Percentiles rank a stretch among this genome's conserved stretches.
phyloP scores from a whole-genome alignment of 2,329 filamentous ascomycete species.

The Neoarthrinium moseri region DNA sequence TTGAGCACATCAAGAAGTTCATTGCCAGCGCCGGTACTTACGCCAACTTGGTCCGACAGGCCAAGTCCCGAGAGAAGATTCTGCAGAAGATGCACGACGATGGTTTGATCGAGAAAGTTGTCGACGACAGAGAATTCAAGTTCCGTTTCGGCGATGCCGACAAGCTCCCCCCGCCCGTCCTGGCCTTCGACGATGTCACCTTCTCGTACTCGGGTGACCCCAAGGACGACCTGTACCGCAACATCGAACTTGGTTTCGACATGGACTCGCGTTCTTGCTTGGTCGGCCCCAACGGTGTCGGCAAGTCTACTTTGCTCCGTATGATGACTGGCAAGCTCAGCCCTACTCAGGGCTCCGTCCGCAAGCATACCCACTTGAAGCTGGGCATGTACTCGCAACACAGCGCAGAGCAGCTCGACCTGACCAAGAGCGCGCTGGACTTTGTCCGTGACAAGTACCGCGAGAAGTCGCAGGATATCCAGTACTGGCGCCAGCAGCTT shows the following conservation, averaged over 20 bases:
- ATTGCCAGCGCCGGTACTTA: constrained; percentile 99
- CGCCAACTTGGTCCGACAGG: constrained; percentile 97
- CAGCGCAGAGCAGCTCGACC: constrained; percentile 95
- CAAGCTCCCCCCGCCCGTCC: constrained; percentile 95
- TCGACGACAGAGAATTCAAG: constrained; percentile 83
- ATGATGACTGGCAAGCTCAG: constrained; percentile 96
- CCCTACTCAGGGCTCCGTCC: constrained; percentile 77
- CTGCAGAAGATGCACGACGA: constrained; percentile 99
- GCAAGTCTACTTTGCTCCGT: constrained; percentile 93
- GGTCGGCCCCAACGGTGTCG: constrained; percentile 97
- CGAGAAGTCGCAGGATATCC: constrained; percentile 90
- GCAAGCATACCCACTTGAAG: constrained; percentile 96
- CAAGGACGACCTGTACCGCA: constrained; percentile 91
- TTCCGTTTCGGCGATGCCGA: constrained; percentile 99
- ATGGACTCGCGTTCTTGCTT: constrained; percentile 98
- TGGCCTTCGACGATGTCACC: constrained; percentile 95
- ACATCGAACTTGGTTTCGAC: constrained; percentile 97
- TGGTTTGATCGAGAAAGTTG: constrained; percentile 92
- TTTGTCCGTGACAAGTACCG: constrained; percentile 96
- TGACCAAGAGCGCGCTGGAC: constrained; percentile 96
- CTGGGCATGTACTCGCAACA: constrained; percentile 98
- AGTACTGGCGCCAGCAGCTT: constrained; percentile 98
- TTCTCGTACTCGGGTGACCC: constrained; percentile 94
- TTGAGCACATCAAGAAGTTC: constrained; percentile 99
- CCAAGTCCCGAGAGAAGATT: constrained; percentile 99